Evolutionary conservation across 1,139 yeast species (phyloP).

Genomic region (Lodderomyces theae): DNA sequence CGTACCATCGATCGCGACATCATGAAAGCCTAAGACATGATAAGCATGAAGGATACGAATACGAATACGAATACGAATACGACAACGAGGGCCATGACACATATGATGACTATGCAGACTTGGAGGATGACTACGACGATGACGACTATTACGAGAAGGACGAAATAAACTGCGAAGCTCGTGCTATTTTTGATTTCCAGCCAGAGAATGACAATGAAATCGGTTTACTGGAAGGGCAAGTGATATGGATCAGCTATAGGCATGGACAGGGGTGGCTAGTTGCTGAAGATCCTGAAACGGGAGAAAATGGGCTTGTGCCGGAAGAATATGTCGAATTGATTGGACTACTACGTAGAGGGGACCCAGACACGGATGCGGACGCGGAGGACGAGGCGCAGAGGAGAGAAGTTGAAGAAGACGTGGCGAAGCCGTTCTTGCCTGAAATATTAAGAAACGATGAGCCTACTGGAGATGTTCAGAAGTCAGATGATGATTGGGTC

Average conservation of each 20-base stretch:
- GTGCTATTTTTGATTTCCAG: constrained; percentile 83
- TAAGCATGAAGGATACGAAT: not conserved
- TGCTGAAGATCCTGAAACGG: constrained; percentile 76
- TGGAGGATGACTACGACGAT: not conserved
- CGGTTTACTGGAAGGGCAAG: constrained; percentile 73
- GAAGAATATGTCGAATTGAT: constrained; percentile 82
- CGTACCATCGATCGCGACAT: constrained; percentile 3
- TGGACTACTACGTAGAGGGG: constrained; percentile 15
- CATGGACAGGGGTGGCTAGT: constrained; percentile 99
- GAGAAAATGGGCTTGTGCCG: constrained; percentile 91
- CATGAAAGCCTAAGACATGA: not conserved
- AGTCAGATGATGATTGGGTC: constrained; percentile 23
- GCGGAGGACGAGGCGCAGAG: constrained; percentile 3
- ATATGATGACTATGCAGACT: no score
- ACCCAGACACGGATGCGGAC: no score
- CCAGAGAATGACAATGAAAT: constrained; percentile 96
- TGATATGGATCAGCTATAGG: constrained; percentile 80
- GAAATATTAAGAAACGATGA: constrained; percentile 28
- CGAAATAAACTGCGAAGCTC: constrained; percentile 55
- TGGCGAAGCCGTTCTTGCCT: constrained; percentile 49
- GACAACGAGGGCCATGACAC: not conserved
- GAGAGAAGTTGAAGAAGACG: constrained; percentile 25
- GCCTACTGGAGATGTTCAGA: constrained; percentile 14
- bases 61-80: constrained; percentile 6
- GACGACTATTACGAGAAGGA: constrained; percentile 22